Base-by-base conservation (phyloP, 192 early-diverging fungal species). In the Tieghemiomyces parasiticus region DNA sequence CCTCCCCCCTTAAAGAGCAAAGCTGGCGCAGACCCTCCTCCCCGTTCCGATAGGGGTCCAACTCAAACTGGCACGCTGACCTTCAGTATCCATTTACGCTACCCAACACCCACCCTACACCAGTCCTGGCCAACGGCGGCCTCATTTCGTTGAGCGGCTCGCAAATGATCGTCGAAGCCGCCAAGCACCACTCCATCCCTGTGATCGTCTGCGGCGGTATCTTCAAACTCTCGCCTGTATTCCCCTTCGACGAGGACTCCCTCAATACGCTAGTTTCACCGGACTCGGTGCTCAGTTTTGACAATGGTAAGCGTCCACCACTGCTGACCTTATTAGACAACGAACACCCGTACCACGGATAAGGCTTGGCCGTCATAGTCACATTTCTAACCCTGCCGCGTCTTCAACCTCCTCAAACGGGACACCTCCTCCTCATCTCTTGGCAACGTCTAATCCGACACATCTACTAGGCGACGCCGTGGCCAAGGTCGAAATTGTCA, bases 111-210 rank as follows among this genome's bases (percentile, higher is more conserved):
- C n/a, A n/a, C n/a, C n/a, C n/a, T n/a, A n/a, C n/a, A n/a, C 2
- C 61, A 81, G 90, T 97, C 28, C 81, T 91, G 34, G 92, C 89
- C 34, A 94, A 98, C 70, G 95, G 95, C 59, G 93, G 90, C 0
- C 66, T 95, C 45, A 84, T 98, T 10, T 85, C 90, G 0, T 76
- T 82, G 2, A 79, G 79, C 59, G 92, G 92, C 46, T 80, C 84
- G 25, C 81, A 90, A 46, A 81, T 86, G 60, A 68, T 93, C 34
- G 92, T 92, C 8, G 81, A 86, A 20, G 90, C 93, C 26, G 95
- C 95, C 4, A 89, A 90, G 61, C 85, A 94, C 64, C 88, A 95
- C 67, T 83, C 90, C 8, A 91, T 85, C 3, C 95, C 90, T 30
- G 92, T 98, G 1, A 81, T 98, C 6, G 95, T 98, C 14, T 88